Evolutionary conservation across 1,284 basidiomycete species (phyloP).

Genomic region (Ceratobasidium sp.): DNA sequence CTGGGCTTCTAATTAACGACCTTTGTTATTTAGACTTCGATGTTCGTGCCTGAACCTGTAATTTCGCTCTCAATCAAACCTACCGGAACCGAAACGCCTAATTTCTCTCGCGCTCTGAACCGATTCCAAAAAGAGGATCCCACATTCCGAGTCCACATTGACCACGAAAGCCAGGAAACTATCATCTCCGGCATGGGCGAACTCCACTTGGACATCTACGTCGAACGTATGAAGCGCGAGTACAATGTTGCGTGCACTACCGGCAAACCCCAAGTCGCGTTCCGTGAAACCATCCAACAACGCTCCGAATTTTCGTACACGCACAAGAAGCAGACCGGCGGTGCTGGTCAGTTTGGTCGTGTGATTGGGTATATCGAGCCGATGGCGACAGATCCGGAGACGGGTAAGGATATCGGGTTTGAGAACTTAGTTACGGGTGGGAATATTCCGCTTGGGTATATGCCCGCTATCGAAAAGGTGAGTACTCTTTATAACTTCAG

Average conservation of each 20-base stretch:
- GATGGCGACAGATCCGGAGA: constrained; percentile 84
- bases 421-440: constrained; percentile 93
- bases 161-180: constrained; percentile 97
- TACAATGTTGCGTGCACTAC: constrained; percentile 96
- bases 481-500: constrained; percentile 46
- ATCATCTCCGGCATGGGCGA: constrained; percentile 99
- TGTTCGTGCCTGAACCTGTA: constrained; percentile 99
- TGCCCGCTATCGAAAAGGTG: constrained; percentile 96
- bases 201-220: constrained; percentile 98
- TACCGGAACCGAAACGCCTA: constrained; percentile 91
- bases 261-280: constrained; percentile 97
- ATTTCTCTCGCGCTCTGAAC: constrained; percentile 96
- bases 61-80: constrained; percentile 96
- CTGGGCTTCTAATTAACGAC: not conserved
- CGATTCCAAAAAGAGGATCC: constrained; percentile 99
- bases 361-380: constrained; percentile 95
- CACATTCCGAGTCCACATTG: constrained; percentile 97
- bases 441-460: constrained; percentile 91
- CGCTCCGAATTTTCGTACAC: constrained; percentile 90
- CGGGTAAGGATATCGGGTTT: constrained; percentile 89
- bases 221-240: constrained; percentile 98
- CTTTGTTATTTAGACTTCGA: constrained; percentile 78
- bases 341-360: constrained; percentile 96
- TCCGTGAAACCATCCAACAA: constrained; percentile 93
- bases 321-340: constrained; percentile 99